These are phyloP conservation scores for Diplodia seriata DNA, from an alignment of 2,329 filamentous ascomycete species.

Conservation along the genomic window DNA sequence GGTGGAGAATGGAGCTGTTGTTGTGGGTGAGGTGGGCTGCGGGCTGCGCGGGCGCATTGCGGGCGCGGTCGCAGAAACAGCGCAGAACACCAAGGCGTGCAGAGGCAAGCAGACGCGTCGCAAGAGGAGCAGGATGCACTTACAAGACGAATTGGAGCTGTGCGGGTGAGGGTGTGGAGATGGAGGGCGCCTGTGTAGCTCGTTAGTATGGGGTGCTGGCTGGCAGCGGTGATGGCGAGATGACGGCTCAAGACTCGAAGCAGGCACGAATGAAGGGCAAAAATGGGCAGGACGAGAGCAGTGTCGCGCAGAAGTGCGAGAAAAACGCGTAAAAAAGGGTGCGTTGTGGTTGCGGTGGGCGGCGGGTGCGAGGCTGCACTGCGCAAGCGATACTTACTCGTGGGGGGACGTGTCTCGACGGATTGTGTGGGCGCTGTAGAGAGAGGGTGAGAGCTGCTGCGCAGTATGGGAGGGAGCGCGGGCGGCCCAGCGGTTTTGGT, in stretches of 20 bases:
- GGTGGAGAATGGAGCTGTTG: slow-evolving; percentile 15
- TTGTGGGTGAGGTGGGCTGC: slow-evolving; percentile 5
- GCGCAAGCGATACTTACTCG: slow-evolving; percentile 31
- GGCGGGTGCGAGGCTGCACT: slow-evolving; percentile 35
- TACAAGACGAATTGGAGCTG: slow-evolving; percentile 39
- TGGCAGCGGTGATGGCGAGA: slow-evolving; percentile 23
- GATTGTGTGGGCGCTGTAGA: slow-evolving; percentile 31
- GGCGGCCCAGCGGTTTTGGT: slow-evolving; percentile 20
- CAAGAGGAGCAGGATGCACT: slow-evolving; percentile 20
- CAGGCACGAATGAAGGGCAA: slow-evolving; percentile 42
- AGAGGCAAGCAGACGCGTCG: slow-evolving; percentile 12
- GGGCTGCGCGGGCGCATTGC: slow-evolving; percentile 25
- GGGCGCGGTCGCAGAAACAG: slow-evolving; percentile 32
- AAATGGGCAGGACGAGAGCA: slow-evolving; percentile 34
- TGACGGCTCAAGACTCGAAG: slow-evolving; percentile 33
- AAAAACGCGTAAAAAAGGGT: slow-evolving; percentile 37
- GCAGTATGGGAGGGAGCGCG: slow-evolving; percentile 19
- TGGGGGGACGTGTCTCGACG: slow-evolving; percentile 29
- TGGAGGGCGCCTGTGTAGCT: slow-evolving; percentile 9
- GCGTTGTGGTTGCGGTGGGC: slow-evolving; percentile 42
- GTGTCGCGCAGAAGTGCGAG: slow-evolving; percentile 35
- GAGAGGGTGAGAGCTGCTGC: slow-evolving; percentile 30
- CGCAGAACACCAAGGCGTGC: slow-evolving; percentile 23
- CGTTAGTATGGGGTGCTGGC: slow-evolving; percentile 18
- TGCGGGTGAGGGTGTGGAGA: slow-evolving; percentile 32